Evolutionary conservation across 1,284 basidiomycete species (phyloP), one percentile per base, ranked within the genome.

Genomic region (Pterula multifida): DNA sequence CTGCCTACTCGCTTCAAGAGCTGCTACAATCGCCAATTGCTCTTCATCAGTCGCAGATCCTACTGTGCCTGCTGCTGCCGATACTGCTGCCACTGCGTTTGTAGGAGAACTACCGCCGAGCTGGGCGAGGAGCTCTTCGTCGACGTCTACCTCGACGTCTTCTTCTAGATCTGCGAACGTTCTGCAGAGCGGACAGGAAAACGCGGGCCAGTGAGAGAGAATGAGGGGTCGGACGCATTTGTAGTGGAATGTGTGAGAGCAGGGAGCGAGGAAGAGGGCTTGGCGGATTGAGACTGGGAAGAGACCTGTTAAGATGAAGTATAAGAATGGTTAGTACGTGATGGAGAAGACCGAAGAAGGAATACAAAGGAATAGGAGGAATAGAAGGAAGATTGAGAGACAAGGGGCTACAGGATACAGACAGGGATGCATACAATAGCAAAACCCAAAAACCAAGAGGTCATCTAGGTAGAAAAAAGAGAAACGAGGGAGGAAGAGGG

Each of bases 201-300:
- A 98, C 2, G 90, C 89, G 0, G 95, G 91, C 59, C 95, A 82
- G 65, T 98, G 93, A 32, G 77, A 66, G 57, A 87, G 78, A 42
- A 98, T 75, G 15, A 98, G 72, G 0, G 93, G 94, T 0, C 92
- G 81, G 56, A 98, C 95, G 66, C 96, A 98, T 67, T 98, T 98
- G 79, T 90, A 98, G 68, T 97, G 95, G 72, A 96, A 97, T 0
- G 94, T 85, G 67, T 98, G 95, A 3, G 91, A 95, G 65, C 91
- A 94, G 0, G 91, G 91, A 26, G 94, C 93, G 62, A 98, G 95
- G 70, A 98, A 98, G 23, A 98, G 78, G 0, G 93, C 89, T 67
- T 98, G 95, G 55, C 87, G 90, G 58, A 98, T 94, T 0, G 90
- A 89, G 3, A 98, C 93, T 3, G 83, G 75, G 69, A 96, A 98